Evolutionary conservation across 257 asterid species (phyloP).

Genomic region (Solanum dulcamara): DNA sequence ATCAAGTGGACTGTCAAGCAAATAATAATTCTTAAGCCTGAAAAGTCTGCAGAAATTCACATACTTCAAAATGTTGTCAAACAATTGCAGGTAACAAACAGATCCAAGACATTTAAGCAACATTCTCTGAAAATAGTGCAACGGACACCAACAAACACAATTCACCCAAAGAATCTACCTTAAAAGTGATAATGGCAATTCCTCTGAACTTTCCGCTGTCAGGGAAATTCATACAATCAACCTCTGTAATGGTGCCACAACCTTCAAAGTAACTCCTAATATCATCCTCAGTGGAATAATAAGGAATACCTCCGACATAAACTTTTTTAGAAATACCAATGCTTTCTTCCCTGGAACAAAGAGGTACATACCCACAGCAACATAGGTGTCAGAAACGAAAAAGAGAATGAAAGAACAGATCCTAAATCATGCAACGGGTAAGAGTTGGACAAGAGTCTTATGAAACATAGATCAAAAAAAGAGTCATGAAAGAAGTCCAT

Average conservation of each 20-base stretch:
- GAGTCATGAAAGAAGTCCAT: neutral
- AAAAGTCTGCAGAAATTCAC: neutral
- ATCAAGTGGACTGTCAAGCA: neutral
- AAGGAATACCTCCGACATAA: conserved; percentile 97
- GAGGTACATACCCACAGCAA: neutral
- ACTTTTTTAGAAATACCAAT: conserved; percentile 40
- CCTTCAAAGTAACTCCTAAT: conserved; percentile 82
- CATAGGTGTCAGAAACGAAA: neutral
- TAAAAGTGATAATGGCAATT: conserved; percentile 80
- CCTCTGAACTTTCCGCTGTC: conserved; percentile 98
- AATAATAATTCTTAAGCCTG: neutral
- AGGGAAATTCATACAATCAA: conserved; percentile 83
- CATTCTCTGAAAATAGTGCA: neutral
- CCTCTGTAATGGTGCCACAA: conserved; percentile 73
- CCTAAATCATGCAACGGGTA: neutral
- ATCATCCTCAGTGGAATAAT: conserved; percentile 91
- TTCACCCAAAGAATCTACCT: conserved; percentile 34
- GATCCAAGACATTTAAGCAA: neutral
- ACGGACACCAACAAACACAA: neutral
- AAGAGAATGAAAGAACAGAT: neutral
- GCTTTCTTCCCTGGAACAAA: conserved; percentile 28
- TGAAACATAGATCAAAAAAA: neutral
- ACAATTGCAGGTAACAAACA: neutral
- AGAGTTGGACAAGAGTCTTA: neutral
- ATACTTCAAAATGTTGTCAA: neutral